These are phyloP conservation scores for Trifolium pratense DNA, from an alignment of 306 rosid species.

Conservation along the genomic window DNA sequence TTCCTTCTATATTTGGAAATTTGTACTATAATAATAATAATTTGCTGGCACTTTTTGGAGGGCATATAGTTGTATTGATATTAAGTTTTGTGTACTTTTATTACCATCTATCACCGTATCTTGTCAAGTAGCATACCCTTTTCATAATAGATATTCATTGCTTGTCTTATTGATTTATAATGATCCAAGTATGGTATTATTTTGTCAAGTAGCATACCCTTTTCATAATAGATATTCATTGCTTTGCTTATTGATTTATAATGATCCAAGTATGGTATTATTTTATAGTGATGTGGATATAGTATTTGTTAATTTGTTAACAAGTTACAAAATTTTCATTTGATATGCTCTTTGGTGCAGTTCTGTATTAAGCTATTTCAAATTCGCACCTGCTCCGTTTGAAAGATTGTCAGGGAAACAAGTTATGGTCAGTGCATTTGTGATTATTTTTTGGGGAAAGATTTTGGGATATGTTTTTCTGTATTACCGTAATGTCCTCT, in stretches of 20 bases:
- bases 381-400: conserved; percentile 85
- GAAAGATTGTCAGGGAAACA: conserved; percentile 56
- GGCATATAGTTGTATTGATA: background rate
- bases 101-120: background rate
- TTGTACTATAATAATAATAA: background rate
- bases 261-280: background rate
- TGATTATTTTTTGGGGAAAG: conserved; percentile 1
- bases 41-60: background rate
- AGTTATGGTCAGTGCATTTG: conserved; percentile 52
- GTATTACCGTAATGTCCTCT: conserved; percentile 11
- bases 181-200: background rate
- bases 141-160: conserved; percentile 3
- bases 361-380: conserved; percentile 68
- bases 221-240: conserved; percentile 6
- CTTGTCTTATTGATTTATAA: background rate
- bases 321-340: conserved; percentile 29
- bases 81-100: background rate
- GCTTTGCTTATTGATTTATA: background rate
- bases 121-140: background rate
- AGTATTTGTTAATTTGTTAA: background rate
- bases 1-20: conserved; percentile 1
- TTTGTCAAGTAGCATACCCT: conserved; percentile 1
- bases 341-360: conserved; percentile 52
- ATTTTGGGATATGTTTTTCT: background rate
- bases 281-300: background rate